Evolutionary conservation across 1,284 basidiomycete species (phyloP).

Genomic region (Ceratobasidium sp.): DNA sequence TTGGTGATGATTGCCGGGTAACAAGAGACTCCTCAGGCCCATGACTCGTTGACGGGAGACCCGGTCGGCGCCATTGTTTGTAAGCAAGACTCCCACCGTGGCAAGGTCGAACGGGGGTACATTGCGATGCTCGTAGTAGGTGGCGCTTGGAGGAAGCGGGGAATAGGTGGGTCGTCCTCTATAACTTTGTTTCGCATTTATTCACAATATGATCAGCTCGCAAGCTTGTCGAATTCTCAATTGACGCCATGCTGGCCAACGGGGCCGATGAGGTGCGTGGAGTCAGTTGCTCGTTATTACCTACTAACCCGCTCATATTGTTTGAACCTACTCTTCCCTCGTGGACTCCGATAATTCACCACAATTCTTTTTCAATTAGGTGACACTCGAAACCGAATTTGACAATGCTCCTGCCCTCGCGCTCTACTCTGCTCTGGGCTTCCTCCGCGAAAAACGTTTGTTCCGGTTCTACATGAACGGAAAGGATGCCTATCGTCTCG

Average conservation of each 20-base stretch:
- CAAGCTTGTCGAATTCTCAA: slow-evolving; percentile 80
- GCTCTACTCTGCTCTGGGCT: slow-evolving; percentile 92
- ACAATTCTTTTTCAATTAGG: too few species aligned
- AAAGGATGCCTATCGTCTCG: slow-evolving; percentile 85
- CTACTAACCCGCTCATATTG: too few species aligned
- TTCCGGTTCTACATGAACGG: slow-evolving; percentile 97
- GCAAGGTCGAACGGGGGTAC: slow-evolving; percentile 87
- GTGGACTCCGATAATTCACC: background rate
- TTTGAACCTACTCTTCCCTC: too few species aligned
- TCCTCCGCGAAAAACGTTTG: slow-evolving; percentile 95
- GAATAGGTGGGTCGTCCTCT: slow-evolving; percentile 79
- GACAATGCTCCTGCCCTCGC: slow-evolving; percentile 91
- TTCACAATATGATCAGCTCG: slow-evolving; percentile 68
- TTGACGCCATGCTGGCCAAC: slow-evolving; percentile 82
- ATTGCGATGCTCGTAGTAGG: slow-evolving; percentile 97
- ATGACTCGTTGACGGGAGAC: slow-evolving; percentile 57
- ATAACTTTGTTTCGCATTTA: background rate
- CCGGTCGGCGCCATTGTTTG: slow-evolving; percentile 95
- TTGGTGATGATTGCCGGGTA: too few species aligned
- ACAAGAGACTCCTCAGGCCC: slow-evolving; percentile 68
- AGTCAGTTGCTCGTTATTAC: background rate
- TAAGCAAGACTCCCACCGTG: slow-evolving; percentile 91
- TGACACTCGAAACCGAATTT: slow-evolving; percentile 96
- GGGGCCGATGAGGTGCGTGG: slow-evolving; percentile 84
- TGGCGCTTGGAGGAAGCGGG: slow-evolving; percentile 83